Base-by-base conservation (phyloP, 305 asterid genomes). In the Rubia balearica region DNA sequence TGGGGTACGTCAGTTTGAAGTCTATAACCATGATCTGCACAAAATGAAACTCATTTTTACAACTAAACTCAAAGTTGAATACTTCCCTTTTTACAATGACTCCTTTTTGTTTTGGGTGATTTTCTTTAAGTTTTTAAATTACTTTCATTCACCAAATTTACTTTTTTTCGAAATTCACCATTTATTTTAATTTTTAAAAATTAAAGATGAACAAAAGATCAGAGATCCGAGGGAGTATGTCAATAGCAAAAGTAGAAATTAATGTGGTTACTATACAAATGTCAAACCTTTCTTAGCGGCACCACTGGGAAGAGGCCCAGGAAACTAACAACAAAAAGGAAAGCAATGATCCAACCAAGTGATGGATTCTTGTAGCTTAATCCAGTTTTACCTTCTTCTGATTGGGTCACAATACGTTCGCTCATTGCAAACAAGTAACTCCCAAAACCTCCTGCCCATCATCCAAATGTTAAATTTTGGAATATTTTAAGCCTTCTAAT, bases 291-390 rank as follows among this genome's bases (percentile, higher is more conserved):
- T 65, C 86, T 75, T 21, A 85, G 80, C 5, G 86, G 87, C 66
- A 85, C 81, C 8, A 83, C 78, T 0, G 84, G 72, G 64, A 83
- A 83, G 69, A 85, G 81, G 17, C 90, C 90, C 4, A 78, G 70
- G 64, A 85, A 81, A 74, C 85, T 80, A n/a, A 85, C 90, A 11
- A 78, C 79, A 46, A 79, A 71, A 16, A 83, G 85, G 75, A 83
- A 85, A 11, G 65, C 69, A 3, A 81, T 85, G 83, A 85, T 83
- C 90, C 90, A 85, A 8, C 81, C 83, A 49, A 79, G 36, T 61
- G 78, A 27, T 8, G 81, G 85, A 61, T 78, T 79, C 78, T 80
- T 82, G 38, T 65, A 45, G 21, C 56, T 42, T 14, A 57, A 42
- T 30, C 62, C 72, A 13, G 66, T 65, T 33, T 75, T 81, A 14